Percentiles rank a stretch among this genome's conserved stretches.
Conservation (phyloP, 192 early-diverging fungal genomes). For the Haplosporangium gracile region DNA sequence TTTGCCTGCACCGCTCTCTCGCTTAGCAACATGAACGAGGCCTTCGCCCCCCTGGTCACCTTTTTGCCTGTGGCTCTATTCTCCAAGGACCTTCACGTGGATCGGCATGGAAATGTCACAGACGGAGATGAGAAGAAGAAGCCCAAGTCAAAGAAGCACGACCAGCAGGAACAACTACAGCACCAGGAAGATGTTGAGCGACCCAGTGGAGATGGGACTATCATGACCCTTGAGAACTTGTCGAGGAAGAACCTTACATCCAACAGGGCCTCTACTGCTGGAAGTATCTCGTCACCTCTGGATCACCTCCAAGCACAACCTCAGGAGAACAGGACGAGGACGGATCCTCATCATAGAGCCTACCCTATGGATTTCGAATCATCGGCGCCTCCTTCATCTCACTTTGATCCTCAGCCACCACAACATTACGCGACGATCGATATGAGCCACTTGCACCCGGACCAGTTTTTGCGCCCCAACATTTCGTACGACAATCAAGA, state of each 20-base stretch:
- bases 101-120: slow-evolving; percentile 39
- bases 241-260: slow-evolving; percentile 14
- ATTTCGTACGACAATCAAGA: not conserved
- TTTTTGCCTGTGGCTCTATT: slow-evolving; percentile 62
- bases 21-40: slow-evolving; percentile 68
- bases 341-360: not conserved
- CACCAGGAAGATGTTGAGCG: not conserved
- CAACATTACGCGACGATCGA: not conserved
- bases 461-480: not conserved
- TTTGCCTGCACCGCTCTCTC: slow-evolving; percentile 64
- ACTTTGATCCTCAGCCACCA: not conserved
- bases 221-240: slow-evolving; percentile 11
- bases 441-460: not conserved
- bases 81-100: slow-evolving; percentile 39
- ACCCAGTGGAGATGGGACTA: not conserved
- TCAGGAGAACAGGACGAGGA: not conserved
- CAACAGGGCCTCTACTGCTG: not conserved
- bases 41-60: slow-evolving; percentile 68
- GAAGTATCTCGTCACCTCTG: not conserved
- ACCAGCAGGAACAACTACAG: not conserved
- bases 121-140: slow-evolving; percentile 19
- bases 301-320: not conserved
- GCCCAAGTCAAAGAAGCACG: not conserved
- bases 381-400: not conserved
- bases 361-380: not conserved